These are phyloP conservation scores for Candida boleticola DNA, from an alignment of 805 yeast species.

Conservation along the genomic window DNA sequence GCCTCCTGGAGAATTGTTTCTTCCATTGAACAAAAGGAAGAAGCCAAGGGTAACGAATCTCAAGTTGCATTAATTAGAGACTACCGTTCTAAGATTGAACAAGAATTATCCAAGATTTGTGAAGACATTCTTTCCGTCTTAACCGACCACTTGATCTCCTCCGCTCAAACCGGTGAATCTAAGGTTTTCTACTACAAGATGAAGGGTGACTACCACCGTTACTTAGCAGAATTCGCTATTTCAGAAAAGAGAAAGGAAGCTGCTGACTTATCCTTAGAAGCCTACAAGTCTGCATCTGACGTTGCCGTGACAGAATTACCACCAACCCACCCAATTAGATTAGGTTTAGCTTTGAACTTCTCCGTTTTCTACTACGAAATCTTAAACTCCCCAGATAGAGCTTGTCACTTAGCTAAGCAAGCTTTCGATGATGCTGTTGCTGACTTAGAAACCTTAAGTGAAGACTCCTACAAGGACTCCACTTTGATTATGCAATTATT, in stretches of 20 bases:
- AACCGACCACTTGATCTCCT: constrained; percentile 85
- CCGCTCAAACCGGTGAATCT: constrained; percentile 95
- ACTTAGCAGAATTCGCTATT: constrained; percentile 93
- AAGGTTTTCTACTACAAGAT: constrained; percentile 97
- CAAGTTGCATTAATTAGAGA: constrained; percentile 90
- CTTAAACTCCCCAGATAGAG: constrained; percentile 96
- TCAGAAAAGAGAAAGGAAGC: constrained; percentile 90
- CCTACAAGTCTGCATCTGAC: constrained; percentile 93
- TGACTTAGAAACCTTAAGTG: constrained; percentile 94
- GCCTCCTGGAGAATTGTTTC: constrained; percentile 99
- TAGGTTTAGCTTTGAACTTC: constrained; percentile 96
- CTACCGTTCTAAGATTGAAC: constrained; percentile 92
- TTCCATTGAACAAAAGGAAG: constrained; percentile 97
- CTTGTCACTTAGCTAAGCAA: constrained; percentile 98
- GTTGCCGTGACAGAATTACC: constrained; percentile 96
- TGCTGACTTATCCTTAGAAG: constrained; percentile 88
- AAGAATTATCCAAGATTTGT: constrained; percentile 88
- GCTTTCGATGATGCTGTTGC: constrained; percentile 99
- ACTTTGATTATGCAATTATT: constrained; percentile 98
- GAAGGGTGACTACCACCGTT: constrained; percentile 99
- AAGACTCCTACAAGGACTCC: constrained; percentile 97
- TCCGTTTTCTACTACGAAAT: constrained; percentile 98
- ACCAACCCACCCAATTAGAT: constrained; percentile 98
- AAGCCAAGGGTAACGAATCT: constrained; percentile 88
- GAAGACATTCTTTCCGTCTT: constrained; percentile 89